Conservation (phyloP, 768 basidiomycete genomes). For the Boletus rubescentipes region DNA sequence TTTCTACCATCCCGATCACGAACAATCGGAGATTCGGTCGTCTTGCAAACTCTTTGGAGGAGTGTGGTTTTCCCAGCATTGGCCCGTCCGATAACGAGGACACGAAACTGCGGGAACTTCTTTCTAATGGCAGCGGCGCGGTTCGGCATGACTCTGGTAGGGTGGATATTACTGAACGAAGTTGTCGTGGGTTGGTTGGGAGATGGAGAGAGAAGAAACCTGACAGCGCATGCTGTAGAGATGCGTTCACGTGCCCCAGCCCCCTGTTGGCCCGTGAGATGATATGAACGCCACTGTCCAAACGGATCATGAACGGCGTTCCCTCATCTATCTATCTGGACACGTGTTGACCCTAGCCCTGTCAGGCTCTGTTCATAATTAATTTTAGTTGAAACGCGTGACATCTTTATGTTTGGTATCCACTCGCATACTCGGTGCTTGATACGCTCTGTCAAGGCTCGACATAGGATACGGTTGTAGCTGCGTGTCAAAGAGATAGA, state of each 20-base stretch:
- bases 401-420: too few species aligned
- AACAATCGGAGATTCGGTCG: conserved; percentile 33
- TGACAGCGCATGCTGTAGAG: background rate
- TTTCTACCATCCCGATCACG: conserved; percentile 15
- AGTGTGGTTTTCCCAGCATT: conserved; percentile 44
- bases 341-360: background rate
- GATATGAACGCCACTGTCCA: background rate
- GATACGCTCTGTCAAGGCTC: too few species aligned
- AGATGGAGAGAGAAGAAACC: background rate
- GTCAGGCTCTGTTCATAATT: too few species aligned
- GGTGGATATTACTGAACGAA: background rate
- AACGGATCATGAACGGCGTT: background rate
- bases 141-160: background rate
- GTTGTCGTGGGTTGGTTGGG: too few species aligned
- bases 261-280: background rate
- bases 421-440: too few species aligned
- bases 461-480: too few species aligned
- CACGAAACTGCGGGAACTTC: conserved; percentile 29
- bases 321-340: background rate
- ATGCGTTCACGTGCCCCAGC: background rate
- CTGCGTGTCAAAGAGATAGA: too few species aligned
- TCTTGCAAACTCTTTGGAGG: conserved; percentile 38
- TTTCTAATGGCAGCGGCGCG: background rate
- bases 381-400: too few species aligned
- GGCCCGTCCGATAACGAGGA: conserved; percentile 40